These are phyloP conservation scores for Solanum bulbocastanum DNA, from an alignment of 257 asterid genomes.

Conservation along the genomic window DNA sequence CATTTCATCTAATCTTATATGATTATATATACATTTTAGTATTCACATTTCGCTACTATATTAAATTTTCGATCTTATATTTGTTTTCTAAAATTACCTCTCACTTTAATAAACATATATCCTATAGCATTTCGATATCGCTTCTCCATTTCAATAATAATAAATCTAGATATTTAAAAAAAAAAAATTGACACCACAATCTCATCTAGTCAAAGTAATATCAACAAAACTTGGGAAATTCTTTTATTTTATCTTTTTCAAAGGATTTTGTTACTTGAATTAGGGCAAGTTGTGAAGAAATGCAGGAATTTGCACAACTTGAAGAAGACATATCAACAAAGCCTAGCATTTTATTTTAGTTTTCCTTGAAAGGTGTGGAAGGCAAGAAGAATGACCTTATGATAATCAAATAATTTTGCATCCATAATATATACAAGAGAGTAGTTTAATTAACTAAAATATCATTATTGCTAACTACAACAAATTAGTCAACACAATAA, in stretches of 20 bases:
- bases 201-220: neutral
- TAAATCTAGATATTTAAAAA: neutral
- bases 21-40: neutral
- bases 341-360: neutral
- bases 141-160: neutral
- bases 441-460: neutral
- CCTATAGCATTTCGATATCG: neutral
- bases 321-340: neutral
- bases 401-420: neutral
- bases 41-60: neutral
- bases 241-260: neutral
- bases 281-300: neutral
- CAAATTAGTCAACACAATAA: neutral
- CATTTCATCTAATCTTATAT: neutral
- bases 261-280: neutral
- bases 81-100: neutral
- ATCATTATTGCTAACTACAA: neutral
- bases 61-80: neutral
- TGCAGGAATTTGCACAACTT: neutral
- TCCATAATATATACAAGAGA: neutral
- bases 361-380: neutral
- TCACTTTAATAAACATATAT: neutral
- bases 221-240: neutral
- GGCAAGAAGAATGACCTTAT: neutral
- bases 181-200: neutral